Evolutionary conservation across 2,329 filamentous ascomycete genomes (phyloP), one percentile per base, ranked within the genome.

Genomic region (Aspergillus ustus): DNA sequence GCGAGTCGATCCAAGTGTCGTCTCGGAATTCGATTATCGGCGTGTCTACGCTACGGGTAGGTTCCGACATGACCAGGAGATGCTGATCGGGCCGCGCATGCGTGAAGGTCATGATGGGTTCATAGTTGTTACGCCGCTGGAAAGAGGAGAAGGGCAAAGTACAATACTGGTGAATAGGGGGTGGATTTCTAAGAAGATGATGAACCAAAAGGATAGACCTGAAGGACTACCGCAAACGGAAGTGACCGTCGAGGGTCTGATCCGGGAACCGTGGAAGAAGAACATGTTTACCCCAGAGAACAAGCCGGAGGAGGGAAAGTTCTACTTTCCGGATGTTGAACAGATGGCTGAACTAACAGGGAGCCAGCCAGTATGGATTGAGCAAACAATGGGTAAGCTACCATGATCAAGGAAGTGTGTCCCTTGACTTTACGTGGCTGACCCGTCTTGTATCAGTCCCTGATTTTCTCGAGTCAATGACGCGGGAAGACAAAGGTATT

Each of bases 221-320:
- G 85, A 87, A 25, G 87, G 88, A 1, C 69, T 98, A 67, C 90
- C 91, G 0, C 75, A 72, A 52, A 92, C 88, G 0, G 87, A 90
- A 70, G 89, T 98, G 9, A 85, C 84, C 0, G 88, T 99, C 2
- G 89, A 97, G 78, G 95, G 95, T 0, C 72, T 99, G 75, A 75
- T 99, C 74, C 81, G 95, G 62, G 88, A 95, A 80, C 94, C 94
- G 8, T 96, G 92, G 87, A 95, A 96, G 85, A 96, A 94, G 84
- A 99, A 99, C 76, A 90, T 93, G 85, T 99, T 99, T 76, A 99
- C 95, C 59, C 95, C 95, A 0, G 88, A 91, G 0, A 99, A 99
- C 71, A 83, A 87, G 69, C 94, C 94, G 0, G 89, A 93, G 68
- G 88, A 88, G 73, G 87, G 89, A 62, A 89, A 93, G 77, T 99